A percentile compares a stretch with the other conserved stretches of the same genome.
Conservation (phyloP, 2,329 filamentous ascomycete genomes). For the Tolypocladium tundrense region DNA sequence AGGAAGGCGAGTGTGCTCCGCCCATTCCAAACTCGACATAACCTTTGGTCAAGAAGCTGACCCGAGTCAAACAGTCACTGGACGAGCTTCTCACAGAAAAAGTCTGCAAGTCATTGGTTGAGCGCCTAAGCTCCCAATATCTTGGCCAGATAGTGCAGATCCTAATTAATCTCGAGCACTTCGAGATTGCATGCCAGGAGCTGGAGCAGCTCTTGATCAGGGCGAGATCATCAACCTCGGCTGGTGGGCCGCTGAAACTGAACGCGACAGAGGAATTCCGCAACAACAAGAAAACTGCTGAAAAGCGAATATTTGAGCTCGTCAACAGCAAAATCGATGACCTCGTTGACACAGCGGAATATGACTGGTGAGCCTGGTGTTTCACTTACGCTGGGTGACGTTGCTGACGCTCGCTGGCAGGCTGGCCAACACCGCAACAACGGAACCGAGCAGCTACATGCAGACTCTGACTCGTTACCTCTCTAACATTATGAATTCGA, state of each 20-base stretch:
- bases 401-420: constrained; percentile 15
- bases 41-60: background rate
- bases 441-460: constrained; percentile 86
- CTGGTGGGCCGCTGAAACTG: constrained; percentile 69
- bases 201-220: constrained; percentile 78
- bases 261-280: constrained; percentile 79
- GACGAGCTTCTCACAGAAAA: constrained; percentile 89
- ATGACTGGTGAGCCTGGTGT: constrained; percentile 60
- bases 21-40: background rate
- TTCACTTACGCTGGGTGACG: background rate
- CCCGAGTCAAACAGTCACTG: constrained; percentile 51
- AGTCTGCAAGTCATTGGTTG: constrained; percentile 82
- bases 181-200: constrained; percentile 85
- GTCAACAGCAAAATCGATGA: constrained; percentile 99
- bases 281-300: constrained; percentile 86
- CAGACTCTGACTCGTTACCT: constrained; percentile 87
- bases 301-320: constrained; percentile 95
- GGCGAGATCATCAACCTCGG: constrained; percentile 71
- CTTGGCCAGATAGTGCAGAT: constrained; percentile 98
- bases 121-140: constrained; percentile 84
- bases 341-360: constrained; percentile 91
- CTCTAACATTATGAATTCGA: constrained; percentile 93
- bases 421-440: constrained; percentile 46
- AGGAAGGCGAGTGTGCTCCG: constrained; percentile 46
- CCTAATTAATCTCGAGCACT: constrained; percentile 93